Evolutionary conservation across 73 alveolate species (phyloP).

Genomic region (Paramecium primaurelia): DNA sequence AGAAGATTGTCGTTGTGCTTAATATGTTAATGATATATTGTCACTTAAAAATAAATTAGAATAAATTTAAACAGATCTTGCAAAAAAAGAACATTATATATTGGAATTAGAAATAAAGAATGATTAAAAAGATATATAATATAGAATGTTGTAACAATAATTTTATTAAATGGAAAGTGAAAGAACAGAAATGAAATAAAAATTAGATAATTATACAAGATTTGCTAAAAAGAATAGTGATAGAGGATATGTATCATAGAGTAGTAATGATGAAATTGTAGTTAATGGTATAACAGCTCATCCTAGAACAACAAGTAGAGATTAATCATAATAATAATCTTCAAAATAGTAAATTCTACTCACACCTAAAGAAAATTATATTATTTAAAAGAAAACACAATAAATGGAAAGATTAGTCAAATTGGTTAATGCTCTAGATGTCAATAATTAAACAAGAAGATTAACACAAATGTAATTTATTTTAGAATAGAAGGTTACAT

Average conservation of each 20-base stretch:
- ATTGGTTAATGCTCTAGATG: neutral
- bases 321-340: neutral
- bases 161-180: neutral
- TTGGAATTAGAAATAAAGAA: neutral
- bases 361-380: neutral
- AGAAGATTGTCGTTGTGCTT: constrained; percentile 6
- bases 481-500: neutral
- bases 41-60: neutral
- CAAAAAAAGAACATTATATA: neutral
- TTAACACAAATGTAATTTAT: neutral
- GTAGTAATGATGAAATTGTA: neutral
- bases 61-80: neutral
- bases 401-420: constrained; percentile 10
- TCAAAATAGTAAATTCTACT: neutral
- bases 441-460: neutral
- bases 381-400: neutral
- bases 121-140: neutral
- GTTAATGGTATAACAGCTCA: neutral
- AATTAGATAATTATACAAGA: neutral
- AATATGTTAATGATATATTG: neutral
- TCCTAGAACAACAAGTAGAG: neutral
- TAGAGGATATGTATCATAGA: neutral
- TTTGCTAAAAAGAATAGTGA: neutral
- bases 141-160: neutral
- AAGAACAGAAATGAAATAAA: neutral